Base-by-base conservation (phyloP, 2,329 filamentous ascomycete genomes). In the Colletotrichum sp. region DNA sequence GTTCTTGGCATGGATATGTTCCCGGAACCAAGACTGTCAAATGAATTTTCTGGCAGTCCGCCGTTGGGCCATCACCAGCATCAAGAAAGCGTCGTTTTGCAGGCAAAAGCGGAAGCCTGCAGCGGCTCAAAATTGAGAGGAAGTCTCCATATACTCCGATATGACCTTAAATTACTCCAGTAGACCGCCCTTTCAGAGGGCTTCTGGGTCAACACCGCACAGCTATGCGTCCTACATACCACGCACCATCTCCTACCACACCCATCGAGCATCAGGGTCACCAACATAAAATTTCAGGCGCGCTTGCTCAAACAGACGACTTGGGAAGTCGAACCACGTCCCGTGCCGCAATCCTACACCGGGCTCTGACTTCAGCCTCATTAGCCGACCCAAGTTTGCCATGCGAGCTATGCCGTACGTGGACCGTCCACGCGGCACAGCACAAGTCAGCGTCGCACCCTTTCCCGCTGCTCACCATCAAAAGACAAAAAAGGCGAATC, bases 131-230 rank as follows among this genome's bases (percentile, higher is more conserved):
- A 48, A 48, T 48, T 1, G 18, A 48, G 5, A 48, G 1, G 18
- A 48, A 2, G 38, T 12, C 18, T 48, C 18, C 38, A 48, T 48
- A 2, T 3, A 48, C 38, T n/a, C 18, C 38, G 2, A 10, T 48
- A n/a, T n/a, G 36, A 9, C 36, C 36, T 38, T 2, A 1, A 0
- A 0, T 38, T 38, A 38, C 15, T 0, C 2, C 18, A 48, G 9
- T 12, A 48, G 38, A n/a, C 18, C 38, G 1, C 38, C 8, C 38
- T 48, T 12, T 12, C 9, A 6, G 38, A 48, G 18, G 18, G 18
- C 5, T 48, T 48, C 38, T n/a, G 38, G 18, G 38, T 6, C 1
- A 48, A 48, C 9, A 48, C 3, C 9, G 3, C 38, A 1, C 5
- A n/a, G 5, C 38, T 48, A 1, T 1, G 18, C 3, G 18, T 3